Evolutionary conservation across 805 yeast genomes (phyloP).

Genomic region (Candida nitratophila): DNA sequence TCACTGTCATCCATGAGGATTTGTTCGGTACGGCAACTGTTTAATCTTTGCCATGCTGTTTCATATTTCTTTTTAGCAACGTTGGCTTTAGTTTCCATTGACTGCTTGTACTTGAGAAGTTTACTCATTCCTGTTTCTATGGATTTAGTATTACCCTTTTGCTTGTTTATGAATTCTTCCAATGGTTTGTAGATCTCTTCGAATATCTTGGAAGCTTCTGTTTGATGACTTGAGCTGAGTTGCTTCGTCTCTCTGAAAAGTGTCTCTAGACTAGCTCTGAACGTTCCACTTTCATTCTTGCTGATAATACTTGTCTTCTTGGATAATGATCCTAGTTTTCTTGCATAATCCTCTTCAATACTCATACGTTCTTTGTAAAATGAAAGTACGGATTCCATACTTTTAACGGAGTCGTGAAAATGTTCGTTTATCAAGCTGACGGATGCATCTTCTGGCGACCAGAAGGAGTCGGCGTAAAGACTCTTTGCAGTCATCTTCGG

Average conservation of each 20-base stretch:
- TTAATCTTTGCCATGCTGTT: slow-evolving; percentile 49
- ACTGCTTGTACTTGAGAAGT: slow-evolving; percentile 39
- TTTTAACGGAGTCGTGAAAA: slow-evolving; percentile 51
- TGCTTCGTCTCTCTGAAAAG: slow-evolving; percentile 52
- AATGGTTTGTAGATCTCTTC: slow-evolving; percentile 48
- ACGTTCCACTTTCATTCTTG: slow-evolving; percentile 39
- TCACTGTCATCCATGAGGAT: slow-evolving; percentile 71
- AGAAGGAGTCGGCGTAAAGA: slow-evolving; percentile 19
- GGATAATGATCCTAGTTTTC: slow-evolving; percentile 45
- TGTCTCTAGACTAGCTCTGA: slow-evolving; percentile 52
- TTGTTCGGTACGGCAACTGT: slow-evolving; percentile 52
- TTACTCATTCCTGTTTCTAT: slow-evolving; percentile 52
- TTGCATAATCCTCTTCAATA: slow-evolving; percentile 69
- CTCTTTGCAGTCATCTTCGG: neutral
- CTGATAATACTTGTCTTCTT: slow-evolving; percentile 23
- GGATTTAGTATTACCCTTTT: slow-evolving; percentile 47
- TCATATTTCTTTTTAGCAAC: slow-evolving; percentile 43
- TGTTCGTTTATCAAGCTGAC: slow-evolving; percentile 46
- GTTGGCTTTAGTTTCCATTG: slow-evolving; percentile 29
- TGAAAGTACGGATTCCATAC: slow-evolving; percentile 42
- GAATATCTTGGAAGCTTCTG: slow-evolving; percentile 42
- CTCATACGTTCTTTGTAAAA: slow-evolving; percentile 50
- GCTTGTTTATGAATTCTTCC: slow-evolving; percentile 41
- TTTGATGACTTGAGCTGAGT: slow-evolving; percentile 49
- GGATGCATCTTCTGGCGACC: slow-evolving; percentile 60